Conservation (phyloP, 768 basidiomycete species). For the Boletus fagicola region DNA sequence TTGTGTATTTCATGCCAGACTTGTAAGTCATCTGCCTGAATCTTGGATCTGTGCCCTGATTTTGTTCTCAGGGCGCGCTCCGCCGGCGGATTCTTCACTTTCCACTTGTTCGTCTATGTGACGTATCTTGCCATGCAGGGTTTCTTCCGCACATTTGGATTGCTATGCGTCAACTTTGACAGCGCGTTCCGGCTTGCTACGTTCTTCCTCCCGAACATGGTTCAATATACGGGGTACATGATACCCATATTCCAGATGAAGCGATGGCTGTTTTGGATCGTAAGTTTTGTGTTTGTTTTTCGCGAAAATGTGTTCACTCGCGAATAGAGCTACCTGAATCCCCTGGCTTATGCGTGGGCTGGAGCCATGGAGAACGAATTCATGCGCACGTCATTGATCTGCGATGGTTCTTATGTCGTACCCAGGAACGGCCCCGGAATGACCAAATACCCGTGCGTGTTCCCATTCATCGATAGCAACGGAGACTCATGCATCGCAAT, state of each 20-base stretch:
- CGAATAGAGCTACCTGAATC: conserved; percentile 69
- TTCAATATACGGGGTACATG: conserved; percentile 70
- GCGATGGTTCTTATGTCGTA: conserved; percentile 62
- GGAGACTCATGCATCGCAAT: conserved; percentile 15
- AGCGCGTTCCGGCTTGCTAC: conserved; percentile 52
- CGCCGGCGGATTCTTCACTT: conserved; percentile 50
- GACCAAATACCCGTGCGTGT: conserved; percentile 61
- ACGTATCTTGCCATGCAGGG: conserved; percentile 75
- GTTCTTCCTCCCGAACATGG: conserved; percentile 75
- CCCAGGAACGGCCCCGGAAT: conserved; percentile 61
- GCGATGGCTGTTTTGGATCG: conserved; percentile 84
- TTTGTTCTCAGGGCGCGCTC: conserved; percentile 28
- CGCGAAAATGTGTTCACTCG: conserved; percentile 8
- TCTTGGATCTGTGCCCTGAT: conserved; percentile 20
- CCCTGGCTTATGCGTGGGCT: conserved; percentile 73
- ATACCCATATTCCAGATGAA: conserved; percentile 71
- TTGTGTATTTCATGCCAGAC: conserved; percentile 67
- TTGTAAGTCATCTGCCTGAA: conserved; percentile 37
- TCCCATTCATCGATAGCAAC: neutral
- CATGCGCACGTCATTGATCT: conserved; percentile 58
- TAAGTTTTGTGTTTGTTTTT: conserved; percentile 32
- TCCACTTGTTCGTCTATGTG: conserved; percentile 63
- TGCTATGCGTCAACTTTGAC: conserved; percentile 54
- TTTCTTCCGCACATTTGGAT: conserved; percentile 77
- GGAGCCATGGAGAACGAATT: conserved; percentile 87